Percentiles rank a stretch among this genome's conserved stretches.
Conservation (phyloP, 805 yeast species). For the Kuraishia borneana region DNA sequence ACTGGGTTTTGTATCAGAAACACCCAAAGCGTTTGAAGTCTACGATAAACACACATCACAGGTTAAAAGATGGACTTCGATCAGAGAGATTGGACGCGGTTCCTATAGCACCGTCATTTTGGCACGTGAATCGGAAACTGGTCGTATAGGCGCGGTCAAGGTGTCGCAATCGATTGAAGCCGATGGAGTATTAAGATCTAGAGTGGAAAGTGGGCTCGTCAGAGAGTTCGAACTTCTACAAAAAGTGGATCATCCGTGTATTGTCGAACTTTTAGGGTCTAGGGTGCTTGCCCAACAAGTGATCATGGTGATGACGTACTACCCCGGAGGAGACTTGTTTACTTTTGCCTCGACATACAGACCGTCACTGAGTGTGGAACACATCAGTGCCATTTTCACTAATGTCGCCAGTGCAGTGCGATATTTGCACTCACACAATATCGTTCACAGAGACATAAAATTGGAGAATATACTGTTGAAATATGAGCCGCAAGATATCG, state of each 20-base stretch:
- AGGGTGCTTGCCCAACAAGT: constrained; percentile 19
- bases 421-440: constrained; percentile 54
- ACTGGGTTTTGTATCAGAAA: too few species aligned
- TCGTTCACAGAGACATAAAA: constrained; percentile 88
- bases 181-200: constrained; percentile 21
- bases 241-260: constrained; percentile 53
- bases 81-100: constrained; percentile 48
- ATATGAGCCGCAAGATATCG: constrained; percentile 21
- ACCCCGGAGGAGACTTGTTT: constrained; percentile 79
- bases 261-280: constrained; percentile 50
- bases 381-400: constrained; percentile 52
- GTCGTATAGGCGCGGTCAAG: constrained; percentile 46
- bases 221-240: constrained; percentile 66
- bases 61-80: constrained; percentile 20
- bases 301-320: constrained; percentile 59
- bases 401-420: constrained; percentile 62
- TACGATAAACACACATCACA: background rate
- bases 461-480: constrained; percentile 65
- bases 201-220: constrained; percentile 51
- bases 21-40: background rate
- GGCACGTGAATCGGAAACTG: constrained; percentile 20
- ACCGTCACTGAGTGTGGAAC: constrained; percentile 30
- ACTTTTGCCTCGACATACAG: constrained; percentile 40
- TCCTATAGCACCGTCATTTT: constrained; percentile 56
- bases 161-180: constrained; percentile 30